Evolutionary conservation across 2,329 filamentous ascomycete species (phyloP), one percentile per base, ranked within the genome.

Genomic region (Aspergillus aculeatus): DNA sequence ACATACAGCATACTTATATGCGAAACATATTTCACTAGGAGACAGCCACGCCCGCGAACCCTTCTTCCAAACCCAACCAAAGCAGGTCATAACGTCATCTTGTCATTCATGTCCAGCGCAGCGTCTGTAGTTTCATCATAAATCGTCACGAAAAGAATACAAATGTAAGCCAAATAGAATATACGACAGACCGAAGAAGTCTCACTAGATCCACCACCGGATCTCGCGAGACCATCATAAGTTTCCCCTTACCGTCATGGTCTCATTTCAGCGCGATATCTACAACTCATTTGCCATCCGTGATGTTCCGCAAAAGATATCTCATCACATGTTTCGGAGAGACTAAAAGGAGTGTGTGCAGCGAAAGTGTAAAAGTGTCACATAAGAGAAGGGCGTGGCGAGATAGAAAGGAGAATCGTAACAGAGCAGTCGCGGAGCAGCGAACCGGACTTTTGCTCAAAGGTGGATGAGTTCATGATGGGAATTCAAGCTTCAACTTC

Each of bases 401-500:
- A 57, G 19, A 32, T 3, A 19, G 3, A 29, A 50, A 47, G 47
- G 11, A 26, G 31, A 26, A n/a, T 44, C 41, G 21, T 41, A 44
- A 55, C 38, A 5, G 16, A n/a, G 19, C 21, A 26, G 41, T 49
- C n/a, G 21, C 5, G 16, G 26, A 47, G 50, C 19, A 38, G 53
- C 47, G 44, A 24, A 7, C 26, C 16, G 12, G 16, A 35, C 16
- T 19, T 7, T 44, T 19, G 38, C 16, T 19, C 16, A 9, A 44
- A 9, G 6, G 16, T 16, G 14, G 5, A 12, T 44, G 1, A 14
- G 6, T 16, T 16, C 14, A 44, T 35, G 32, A 12, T 6, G 16
- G 16, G n/a, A 7, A 44, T 44, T 59, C 56, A 74, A 44, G 65
- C 64, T 63, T 76, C 73, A 24, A 77, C 73, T 58, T 78, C 76